Evolutionary conservation across 1,284 basidiomycete genomes (phyloP).

Genomic region (Phenoliferia sp.): DNA sequence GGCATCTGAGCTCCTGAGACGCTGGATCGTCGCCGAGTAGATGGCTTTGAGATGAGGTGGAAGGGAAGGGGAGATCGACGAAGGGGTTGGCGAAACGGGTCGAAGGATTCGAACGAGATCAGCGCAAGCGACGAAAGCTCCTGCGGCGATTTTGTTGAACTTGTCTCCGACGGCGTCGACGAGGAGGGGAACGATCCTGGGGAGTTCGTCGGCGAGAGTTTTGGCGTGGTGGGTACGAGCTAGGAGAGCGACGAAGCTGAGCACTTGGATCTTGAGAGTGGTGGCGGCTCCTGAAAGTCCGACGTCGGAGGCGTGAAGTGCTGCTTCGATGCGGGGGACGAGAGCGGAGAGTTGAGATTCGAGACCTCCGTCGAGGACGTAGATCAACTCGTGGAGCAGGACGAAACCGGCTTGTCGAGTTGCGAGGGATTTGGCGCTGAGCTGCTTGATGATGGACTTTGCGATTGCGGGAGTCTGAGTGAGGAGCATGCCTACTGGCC

Average conservation of each 20-base stretch:
- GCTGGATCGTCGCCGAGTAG: slow-evolving; percentile 65
- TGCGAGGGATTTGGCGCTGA: slow-evolving; percentile 72
- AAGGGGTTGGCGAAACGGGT: slow-evolving; percentile 37
- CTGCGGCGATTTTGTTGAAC: slow-evolving; percentile 53
- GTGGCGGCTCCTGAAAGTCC: slow-evolving; percentile 39
- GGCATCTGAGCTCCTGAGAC: slow-evolving; percentile 73
- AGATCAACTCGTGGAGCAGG: slow-evolving; percentile 68
- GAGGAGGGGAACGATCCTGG: slow-evolving; percentile 64
- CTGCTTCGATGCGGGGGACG: slow-evolving; percentile 42
- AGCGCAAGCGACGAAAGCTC: slow-evolving; percentile 61
- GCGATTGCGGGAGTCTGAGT: slow-evolving; percentile 70
- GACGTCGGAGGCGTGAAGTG: slow-evolving; percentile 41
- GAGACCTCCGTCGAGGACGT: slow-evolving; percentile 76
- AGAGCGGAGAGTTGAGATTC: slow-evolving; percentile 60
- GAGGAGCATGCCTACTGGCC: slow-evolving; percentile 51
- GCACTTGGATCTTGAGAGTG: slow-evolving; percentile 56
- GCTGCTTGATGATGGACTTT: slow-evolving; percentile 75
- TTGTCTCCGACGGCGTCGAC: slow-evolving; percentile 60
- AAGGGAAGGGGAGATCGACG: slow-evolving; percentile 48
- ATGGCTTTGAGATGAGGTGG: slow-evolving; percentile 60
- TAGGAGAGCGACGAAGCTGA: slow-evolving; percentile 79
- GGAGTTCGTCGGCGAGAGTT: slow-evolving; percentile 59
- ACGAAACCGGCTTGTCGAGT: slow-evolving; percentile 81
- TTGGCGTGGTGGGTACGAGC: slow-evolving; percentile 72
- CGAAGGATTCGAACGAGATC: slow-evolving; percentile 45